Conservation (phyloP, 306 rosid genomes). For the Pyrus communis region DNA sequence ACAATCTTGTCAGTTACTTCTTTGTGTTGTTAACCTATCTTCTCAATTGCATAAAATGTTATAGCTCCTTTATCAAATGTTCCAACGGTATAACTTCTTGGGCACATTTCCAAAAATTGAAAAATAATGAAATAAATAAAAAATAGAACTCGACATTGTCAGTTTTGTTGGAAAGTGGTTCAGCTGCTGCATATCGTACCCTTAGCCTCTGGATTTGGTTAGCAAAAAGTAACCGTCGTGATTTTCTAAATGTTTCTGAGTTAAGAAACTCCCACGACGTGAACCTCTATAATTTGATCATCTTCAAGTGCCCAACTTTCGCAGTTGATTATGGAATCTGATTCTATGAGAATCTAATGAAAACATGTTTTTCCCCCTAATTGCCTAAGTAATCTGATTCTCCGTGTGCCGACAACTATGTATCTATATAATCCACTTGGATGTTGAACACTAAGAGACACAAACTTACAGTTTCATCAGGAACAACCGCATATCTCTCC, state of each 20-base stretch:
- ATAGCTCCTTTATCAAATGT: not conserved
- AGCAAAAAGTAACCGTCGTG: too few relatives aligned
- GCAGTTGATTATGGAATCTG: too few relatives aligned
- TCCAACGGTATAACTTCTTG: not conserved
- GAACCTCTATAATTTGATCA: not conserved
- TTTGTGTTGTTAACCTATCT: not conserved
- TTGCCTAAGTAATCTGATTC: not conserved
- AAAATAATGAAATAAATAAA: too few relatives aligned
- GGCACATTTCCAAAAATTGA: too few relatives aligned
- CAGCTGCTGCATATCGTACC: too few relatives aligned
- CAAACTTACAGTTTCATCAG: slow-evolving; percentile 80
- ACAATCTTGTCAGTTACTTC: slow-evolving; percentile 1
- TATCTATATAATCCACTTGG: not conserved
- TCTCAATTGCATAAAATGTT: too few relatives aligned
- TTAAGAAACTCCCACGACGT: not conserved
- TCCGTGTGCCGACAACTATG: not conserved
- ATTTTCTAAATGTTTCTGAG: too few relatives aligned
- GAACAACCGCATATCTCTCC: slow-evolving; percentile 91
- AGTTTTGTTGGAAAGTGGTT: too few relatives aligned
- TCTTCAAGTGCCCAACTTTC: too few relatives aligned
- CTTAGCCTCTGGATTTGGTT: too few relatives aligned
- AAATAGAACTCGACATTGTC: too few relatives aligned
- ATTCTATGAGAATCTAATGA: not conserved
- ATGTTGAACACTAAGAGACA: not conserved
- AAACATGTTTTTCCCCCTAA: not conserved